Evolutionary conservation across 495 filamentous ascomycete species (phyloP), one percentile per base, ranked within the genome.

Genomic region (Penicillium odoratum): DNA sequence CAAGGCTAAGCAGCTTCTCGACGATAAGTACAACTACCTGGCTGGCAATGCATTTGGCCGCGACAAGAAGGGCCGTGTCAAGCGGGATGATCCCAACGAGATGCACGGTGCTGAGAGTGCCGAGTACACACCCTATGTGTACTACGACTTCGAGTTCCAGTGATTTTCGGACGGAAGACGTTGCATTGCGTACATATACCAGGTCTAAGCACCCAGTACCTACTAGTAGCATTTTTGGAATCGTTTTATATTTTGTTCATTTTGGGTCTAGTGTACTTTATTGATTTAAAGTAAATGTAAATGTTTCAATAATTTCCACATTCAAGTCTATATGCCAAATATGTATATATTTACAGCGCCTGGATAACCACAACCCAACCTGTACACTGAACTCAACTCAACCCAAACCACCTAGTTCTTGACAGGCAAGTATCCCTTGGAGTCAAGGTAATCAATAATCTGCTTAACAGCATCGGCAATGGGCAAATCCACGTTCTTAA

Each of bases 81-180:
- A 87, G 64, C 91, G 92, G 67, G 93, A 98, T 65, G 93, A 98
- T 70, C 86, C 88, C 30, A 86, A 83, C 42, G 92, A 96, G 56
- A 91, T 95, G 83, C 89, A 90, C 38, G 84, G 83, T 3, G 86
- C 83, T 18, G 87, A 90, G 58, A 85, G 84, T 46, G 83, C 84
- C 58, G 94, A 97, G 66, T 98, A 97, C 76, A 91, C 91, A 55
- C 86, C 94, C 30, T 98, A 95, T 76, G 95, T 97, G 69, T 97
- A 91, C 76, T 98, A 97, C 75, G 91, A 97, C 64, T 92, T 97
- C 70, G 88, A 92, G 68, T 87, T 95, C 69, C 78, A 81, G 64
- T 75, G 40, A 62, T 53, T 30, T 25, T 48, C 38, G 38, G 21
- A 45, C 33, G 26, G 53, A 48, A 30, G 46, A 30, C 28, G 29